Conservation (phyloP, 129 eudicot genomes). For the Apium graveolens region DNA sequence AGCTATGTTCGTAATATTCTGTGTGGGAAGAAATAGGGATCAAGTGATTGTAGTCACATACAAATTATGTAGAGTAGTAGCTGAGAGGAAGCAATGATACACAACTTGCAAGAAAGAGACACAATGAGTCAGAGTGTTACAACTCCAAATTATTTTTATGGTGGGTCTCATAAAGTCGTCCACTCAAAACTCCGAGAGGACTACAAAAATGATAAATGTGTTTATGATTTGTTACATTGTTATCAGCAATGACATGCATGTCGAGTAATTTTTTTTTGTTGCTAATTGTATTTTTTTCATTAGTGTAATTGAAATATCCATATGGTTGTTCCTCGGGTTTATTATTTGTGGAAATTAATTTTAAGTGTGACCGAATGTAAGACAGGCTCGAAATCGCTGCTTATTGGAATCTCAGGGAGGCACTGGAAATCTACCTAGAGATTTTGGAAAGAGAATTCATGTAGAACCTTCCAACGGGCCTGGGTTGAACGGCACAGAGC, state of each 20-base stretch:
- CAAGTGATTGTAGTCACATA: not conserved
- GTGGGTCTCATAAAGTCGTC: not conserved
- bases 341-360: not conserved
- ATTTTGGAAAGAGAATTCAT: slow-evolving; percentile 27
- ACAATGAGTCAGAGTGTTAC: no score
- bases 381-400: slow-evolving; percentile 53
- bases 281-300: no score
- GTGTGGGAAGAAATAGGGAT: not conserved
- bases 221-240: not conserved
- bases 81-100: not conserved
- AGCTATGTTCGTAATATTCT: not conserved
- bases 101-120: not conserved
- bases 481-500: slow-evolving; percentile 30
- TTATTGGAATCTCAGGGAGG: slow-evolving; percentile 43
- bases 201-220: not conserved
- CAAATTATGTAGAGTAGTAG: not conserved
- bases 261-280: not conserved
- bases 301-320: not conserved
- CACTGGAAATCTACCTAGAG: slow-evolving; percentile 18
- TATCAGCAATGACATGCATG: not conserved
- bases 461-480: slow-evolving; percentile 39
- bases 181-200: not conserved
- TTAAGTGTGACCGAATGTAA: not conserved
- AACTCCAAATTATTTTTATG: not conserved
- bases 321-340: not conserved